Evolutionary conservation across 805 yeast genomes (phyloP), one percentile per base, ranked within the genome.

Genomic region (Saccharomycodes ludwigii): DNA sequence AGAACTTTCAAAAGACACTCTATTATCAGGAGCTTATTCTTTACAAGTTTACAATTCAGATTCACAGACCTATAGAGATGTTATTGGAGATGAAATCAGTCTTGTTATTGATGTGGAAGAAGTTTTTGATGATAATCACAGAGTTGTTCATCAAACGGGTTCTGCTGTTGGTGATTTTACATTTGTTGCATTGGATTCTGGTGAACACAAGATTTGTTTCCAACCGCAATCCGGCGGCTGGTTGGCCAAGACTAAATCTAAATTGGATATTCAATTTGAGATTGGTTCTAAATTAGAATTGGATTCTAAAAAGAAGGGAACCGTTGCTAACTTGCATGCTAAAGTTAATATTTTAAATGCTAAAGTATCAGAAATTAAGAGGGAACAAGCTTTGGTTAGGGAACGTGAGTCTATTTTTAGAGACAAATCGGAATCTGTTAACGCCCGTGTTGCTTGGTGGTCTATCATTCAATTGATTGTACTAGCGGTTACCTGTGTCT

Each of bases 171-270:
- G 85, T 19, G 80, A 76, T 40, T 76, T 79, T 48, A 69, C 83
- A 7, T 78, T 77, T 59, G 72, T 80, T 22, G 79, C 88, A 2
- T 55, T 70, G 24, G 86, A 76, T 40, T 61, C 78, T 12, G 91
- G 91, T 44, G 88, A 79, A 48, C 88, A 79, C 58, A 73, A 72
- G 55, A 71, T 79, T 50, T 79, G 91, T 55, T 61, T 79, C 40
- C 63, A 59, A 39, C 63, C 66, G n/a, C 61, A 58, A 36, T 50
- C 60, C 5, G 52, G 49, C 11, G 83, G 80, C 33, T 79, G 85
- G 75, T 65, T 80, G 46, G 63, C 71, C 37, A 69, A 70, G 46
- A 62, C 65, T 42, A 62, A 60, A 36, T 71, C 76, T 35, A 66
- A 75, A 46, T 61, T 76, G 33, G 66, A 67, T 37, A 67, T 79